Percentiles rank a stretch among this genome's conserved stretches.
Conservation (phyloP, 1,139 yeast genomes). For the Blastobotrys raffinosifermentans region DNA sequence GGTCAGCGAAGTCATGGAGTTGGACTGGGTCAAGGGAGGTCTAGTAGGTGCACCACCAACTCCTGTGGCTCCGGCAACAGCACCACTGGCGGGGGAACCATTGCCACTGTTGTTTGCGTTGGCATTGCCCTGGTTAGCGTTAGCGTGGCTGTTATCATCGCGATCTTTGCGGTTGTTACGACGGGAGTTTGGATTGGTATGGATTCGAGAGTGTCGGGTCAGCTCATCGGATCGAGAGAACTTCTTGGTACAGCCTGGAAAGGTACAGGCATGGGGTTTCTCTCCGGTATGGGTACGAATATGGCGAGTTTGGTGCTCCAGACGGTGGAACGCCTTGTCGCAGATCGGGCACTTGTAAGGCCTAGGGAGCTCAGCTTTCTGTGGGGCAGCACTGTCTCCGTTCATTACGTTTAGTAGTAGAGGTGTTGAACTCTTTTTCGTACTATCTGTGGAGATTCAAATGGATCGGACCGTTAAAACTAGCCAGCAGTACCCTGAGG, state of each 20-base stretch:
- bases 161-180: constrained; percentile 38
- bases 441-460: no score
- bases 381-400: constrained; percentile 7
- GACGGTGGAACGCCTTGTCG: constrained; percentile 83
- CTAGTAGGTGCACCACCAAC: background rate
- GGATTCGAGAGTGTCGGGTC: constrained; percentile 84
- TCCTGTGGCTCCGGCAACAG: constrained; percentile 3
- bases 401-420: constrained; percentile 10
- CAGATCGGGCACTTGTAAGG: constrained; percentile 93
- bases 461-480: no score
- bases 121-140: constrained; percentile 8
- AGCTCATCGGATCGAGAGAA: constrained; percentile 87
- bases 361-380: constrained; percentile 40
- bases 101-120: constrained; percentile 6
- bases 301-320: constrained; percentile 93
- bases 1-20: constrained; percentile 9
- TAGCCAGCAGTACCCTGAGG: no score
- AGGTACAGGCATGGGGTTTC: constrained; percentile 84
- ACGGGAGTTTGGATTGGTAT: constrained; percentile 68
- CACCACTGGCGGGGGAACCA: constrained; percentile 18
- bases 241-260: constrained; percentile 79
- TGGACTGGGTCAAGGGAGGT: constrained; percentile 5
- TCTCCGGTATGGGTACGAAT: constrained; percentile 95
- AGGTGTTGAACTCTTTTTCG: background rate
- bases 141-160: constrained; percentile 20